Evolutionary conservation across 495 filamentous ascomycete species (phyloP), one percentile per base, ranked within the genome.

Genomic region (Penicillium salamii): DNA sequence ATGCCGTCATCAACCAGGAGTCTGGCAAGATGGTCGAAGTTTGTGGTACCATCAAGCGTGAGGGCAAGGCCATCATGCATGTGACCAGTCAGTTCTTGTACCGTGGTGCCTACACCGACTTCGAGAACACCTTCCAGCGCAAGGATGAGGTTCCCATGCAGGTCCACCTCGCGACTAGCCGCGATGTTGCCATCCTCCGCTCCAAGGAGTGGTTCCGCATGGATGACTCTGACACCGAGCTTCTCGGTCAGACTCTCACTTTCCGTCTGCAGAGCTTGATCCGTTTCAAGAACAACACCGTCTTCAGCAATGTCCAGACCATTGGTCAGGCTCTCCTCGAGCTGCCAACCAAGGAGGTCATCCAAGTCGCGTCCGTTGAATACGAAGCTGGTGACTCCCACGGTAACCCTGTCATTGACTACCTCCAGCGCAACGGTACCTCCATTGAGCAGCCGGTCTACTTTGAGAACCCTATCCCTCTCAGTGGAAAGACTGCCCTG

Each of bases 21-120:
- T 92, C 93, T 34, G 93, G 93, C 41, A 99, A 99, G 80, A 96
- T 97, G 90, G 93, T 99, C 7, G 95, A 97, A 69, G 91, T 99
- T 17, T 95, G 91, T 62, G 93, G 93, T 49, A 97, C 93, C 6
- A 96, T 98, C 60, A 86, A 82, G 44, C 83, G 95, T 17, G 83
- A 95, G 34, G 88, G 90, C 42, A 61, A 86, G 55, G 78, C 89
- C n/a, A 90, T 97, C 50, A 98, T 98, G 95, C 90, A 97, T 62
- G 93, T 98, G 13, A 95, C 90, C 12, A 96, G 90, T 41, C 93
- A 97, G 68, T 98, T 98, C 78, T 69, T 99, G 53, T 99, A 97
- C 71, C 86, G 93, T 21, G 93, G 93, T 33, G 80, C 78, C 12
- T 98, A 98, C 71, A 84, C 78, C 39, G 93, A 98, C 68, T 98